Evolutionary conservation across 31 red algal species (phyloP), one percentile per base, ranked within the genome.

Genomic region (Porphyra umbilicalis): DNA sequence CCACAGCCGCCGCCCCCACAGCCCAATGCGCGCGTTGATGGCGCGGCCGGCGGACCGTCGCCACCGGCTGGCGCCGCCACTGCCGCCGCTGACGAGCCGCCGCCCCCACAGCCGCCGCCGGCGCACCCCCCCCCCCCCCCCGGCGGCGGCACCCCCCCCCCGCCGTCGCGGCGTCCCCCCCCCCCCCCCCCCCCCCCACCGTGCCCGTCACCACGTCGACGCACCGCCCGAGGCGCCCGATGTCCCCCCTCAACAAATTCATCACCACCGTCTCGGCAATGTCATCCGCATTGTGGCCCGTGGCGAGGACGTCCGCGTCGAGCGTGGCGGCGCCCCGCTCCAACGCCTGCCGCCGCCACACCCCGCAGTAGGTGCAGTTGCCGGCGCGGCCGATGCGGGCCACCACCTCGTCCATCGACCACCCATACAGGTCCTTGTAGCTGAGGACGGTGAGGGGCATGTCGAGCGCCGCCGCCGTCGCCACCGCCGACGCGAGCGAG

Each of bases 391-490:
- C 96, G 79, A 96, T 92, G 42, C 91, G 88, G 25, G 76, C 76
- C 10, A 99, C 97, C 38, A 99, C 93, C 75, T 95, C 75, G 77
- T 99, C 97, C 97, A 99, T 99, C 1, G 93, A 96, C 97, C 97
- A 99, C 11, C 95, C 91, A 78, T 96, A 99, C 80, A 99, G 36
- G 33, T 94, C 85, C 32, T 83, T 84, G 80, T 96, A 99, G 31
- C 86, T 83, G 2, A 99, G 84, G 40, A 92, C 82, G 14, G 85
- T 67, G 9, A 99, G 83, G 36, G 97, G 97, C 0, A 99, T 67
- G 33, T 82, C 89, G 35, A 94, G 90, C 67, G 88, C 46, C 30
- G 83, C 81, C 44, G 90, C 83, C 78, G 96, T 93, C 32, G 87
- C 75, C 36, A 85, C 20, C 1, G 96, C 93, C 2, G 97, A 84